phyloP scores from a whole-genome alignment of 2,329 filamentous ascomycete species.

The Alternaria atra region DNA sequence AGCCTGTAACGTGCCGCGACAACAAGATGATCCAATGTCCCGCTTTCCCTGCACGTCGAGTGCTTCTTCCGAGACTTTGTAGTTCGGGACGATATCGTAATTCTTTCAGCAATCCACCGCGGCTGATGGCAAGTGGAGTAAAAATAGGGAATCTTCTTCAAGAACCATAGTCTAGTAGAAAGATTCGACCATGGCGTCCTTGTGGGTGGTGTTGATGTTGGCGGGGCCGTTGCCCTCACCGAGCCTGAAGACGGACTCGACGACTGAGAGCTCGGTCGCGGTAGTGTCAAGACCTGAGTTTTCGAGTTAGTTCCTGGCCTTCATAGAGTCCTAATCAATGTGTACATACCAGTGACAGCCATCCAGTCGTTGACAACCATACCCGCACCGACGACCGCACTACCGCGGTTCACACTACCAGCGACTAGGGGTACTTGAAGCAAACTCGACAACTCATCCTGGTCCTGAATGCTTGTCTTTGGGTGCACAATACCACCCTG shows the following conservation, averaged over 20 bases:
- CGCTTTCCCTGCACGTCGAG: background rate
- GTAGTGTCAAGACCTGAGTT: slow-evolving; percentile 82
- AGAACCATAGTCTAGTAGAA: slow-evolving; percentile 77
- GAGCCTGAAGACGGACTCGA: slow-evolving; percentile 94
- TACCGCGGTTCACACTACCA: slow-evolving; percentile 91
- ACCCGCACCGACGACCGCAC: slow-evolving; percentile 91
- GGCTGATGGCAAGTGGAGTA: background rate
- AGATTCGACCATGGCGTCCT: slow-evolving; percentile 98
- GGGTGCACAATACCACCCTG: slow-evolving; percentile 96
- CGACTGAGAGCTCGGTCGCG: slow-evolving; percentile 94
- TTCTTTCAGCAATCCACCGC: background rate
- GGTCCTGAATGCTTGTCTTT: slow-evolving; percentile 95
- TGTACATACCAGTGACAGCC: slow-evolving; percentile 72
- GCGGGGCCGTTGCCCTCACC: slow-evolving; percentile 83
- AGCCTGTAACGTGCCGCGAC: background rate
- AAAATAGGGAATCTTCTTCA: background rate
- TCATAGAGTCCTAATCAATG: background rate
- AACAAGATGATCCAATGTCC: background rate
- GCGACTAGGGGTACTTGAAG: slow-evolving; percentile 96
- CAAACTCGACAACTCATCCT: slow-evolving; percentile 93
- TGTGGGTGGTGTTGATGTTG: slow-evolving; percentile 83
- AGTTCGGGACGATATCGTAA: background rate
- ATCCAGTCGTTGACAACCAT: slow-evolving; percentile 99
- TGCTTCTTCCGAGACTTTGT: background rate
- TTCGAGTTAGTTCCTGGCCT: slow-evolving; percentile 1